Evolutionary conservation across 208 protist species (phyloP), one percentile per base, ranked within the genome.

Genomic region (Trypanosomatidae sp.): DNA sequence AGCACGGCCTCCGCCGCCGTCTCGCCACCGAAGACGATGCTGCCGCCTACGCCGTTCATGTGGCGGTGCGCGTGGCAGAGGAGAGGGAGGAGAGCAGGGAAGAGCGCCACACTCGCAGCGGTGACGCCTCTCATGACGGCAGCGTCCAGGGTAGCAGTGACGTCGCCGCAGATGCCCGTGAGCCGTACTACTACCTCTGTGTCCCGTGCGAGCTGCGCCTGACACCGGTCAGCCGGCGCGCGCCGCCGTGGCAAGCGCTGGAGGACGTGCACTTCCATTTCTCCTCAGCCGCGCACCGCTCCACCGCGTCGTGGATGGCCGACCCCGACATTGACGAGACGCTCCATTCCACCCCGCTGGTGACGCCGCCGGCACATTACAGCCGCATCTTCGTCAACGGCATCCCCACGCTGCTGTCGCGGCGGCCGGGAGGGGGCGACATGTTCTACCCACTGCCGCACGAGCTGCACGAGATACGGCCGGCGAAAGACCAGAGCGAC

Each of bases 181-280:
- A 71, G 15, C 81, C 89, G 13, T 91, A 95, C 77, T 95, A 92
- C 72, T 97, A 97, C 76, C 72, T 91, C 43, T 97, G 93, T 74
- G 88, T 95, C 0, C 88, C 89, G 1, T 97, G 93, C 59, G 90
- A 95, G 77, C 50, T 89, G 47, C 80, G 80, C 8, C 86, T 97
- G 6, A 92, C 89, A 1, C 69, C 39, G 7, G 70, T 85, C 41
- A 85, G 73, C 13, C 73, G 64, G 0, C 41, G 19, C 25, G 64
- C 89, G 1, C 84, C 91, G 0, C 88, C 81, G 1, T 65, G 85
- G 66, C 47, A 46, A 3, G 92, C 91, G 71, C 75, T 97, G 39
- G 76, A 97, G 66, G 91, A 97, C 69, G 86, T 85, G 7, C 93
- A 97, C 70, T 87, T 92, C 71, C 93, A 97, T 76, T 86, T 92